Evolutionary conservation across 768 basidiomycete species (phyloP).

Genomic region (Zangia roseola): DNA sequence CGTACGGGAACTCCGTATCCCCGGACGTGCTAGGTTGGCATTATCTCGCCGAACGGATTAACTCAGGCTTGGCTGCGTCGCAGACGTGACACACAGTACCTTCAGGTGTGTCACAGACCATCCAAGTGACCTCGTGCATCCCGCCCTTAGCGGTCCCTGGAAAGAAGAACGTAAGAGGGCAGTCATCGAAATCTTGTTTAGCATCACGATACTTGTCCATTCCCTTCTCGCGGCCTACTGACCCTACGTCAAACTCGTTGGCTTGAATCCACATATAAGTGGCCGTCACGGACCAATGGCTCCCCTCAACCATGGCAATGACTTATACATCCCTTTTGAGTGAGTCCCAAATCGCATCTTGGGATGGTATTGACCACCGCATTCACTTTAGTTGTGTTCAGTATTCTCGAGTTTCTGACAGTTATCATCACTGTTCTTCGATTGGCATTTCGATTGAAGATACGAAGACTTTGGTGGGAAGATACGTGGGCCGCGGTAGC

Average conservation of each 20-base stretch:
- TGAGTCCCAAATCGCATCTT: not conserved
- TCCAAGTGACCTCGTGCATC: too few relatives aligned
- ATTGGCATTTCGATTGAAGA: slow-evolving; percentile 4
- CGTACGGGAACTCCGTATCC: too few relatives aligned
- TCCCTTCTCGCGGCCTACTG: not conserved
- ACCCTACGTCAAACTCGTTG: not conserved
- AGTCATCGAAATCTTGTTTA: too few relatives aligned
- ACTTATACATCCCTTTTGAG: not conserved
- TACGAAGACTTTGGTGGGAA: slow-evolving; percentile 16
- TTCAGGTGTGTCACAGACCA: too few relatives aligned
- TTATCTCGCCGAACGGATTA: too few relatives aligned
- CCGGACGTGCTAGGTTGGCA: too few relatives aligned
- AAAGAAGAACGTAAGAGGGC: too few relatives aligned
- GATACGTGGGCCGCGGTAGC: slow-evolving; percentile 9
- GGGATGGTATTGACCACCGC: not conserved
- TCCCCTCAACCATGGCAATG: not conserved
- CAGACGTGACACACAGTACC: too few relatives aligned
- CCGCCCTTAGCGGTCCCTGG: too few relatives aligned
- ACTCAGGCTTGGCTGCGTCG: too few relatives aligned
- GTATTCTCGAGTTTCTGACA: not conserved
- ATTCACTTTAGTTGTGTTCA: not conserved
- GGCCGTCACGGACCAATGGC: not conserved
- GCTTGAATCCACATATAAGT: not conserved
- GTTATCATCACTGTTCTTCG: slow-evolving; percentile 4
- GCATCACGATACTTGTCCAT: too few relatives aligned